These are phyloP conservation scores for Kwoniella botswanensis DNA, from an alignment of 768 basidiomycete species.

Conservation along the genomic window DNA sequence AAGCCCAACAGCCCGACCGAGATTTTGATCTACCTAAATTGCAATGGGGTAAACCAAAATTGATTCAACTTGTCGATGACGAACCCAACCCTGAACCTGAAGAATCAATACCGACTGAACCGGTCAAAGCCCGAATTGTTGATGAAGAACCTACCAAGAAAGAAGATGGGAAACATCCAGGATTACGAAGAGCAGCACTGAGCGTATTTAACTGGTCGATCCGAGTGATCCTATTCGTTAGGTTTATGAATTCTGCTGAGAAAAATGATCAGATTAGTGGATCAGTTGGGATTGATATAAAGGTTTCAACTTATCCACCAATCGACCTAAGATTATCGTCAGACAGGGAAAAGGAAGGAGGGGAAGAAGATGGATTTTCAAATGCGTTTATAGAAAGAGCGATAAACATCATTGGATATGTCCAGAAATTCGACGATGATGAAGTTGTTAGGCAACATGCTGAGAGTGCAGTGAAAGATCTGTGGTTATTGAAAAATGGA, in stretches of 20 bases:
- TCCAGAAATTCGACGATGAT: slow-evolving; percentile 75
- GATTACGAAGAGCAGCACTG: slow-evolving; percentile 82
- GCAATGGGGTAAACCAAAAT: slow-evolving; percentile 45
- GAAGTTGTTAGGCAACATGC: slow-evolving; percentile 75
- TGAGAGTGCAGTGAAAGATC: slow-evolving; percentile 62
- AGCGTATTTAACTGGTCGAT: slow-evolving; percentile 76
- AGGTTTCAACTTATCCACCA: neutral
- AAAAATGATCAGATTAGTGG: neutral
- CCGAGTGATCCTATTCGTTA: slow-evolving; percentile 60
- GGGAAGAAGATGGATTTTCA: neutral
- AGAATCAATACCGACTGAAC: slow-evolving; percentile 4
- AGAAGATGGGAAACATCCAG: slow-evolving; percentile 68
- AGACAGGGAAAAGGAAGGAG: neutral
- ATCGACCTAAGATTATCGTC: neutral
- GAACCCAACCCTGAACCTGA: slow-evolving; percentile 37
- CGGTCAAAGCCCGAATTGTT: slow-evolving; percentile 19
- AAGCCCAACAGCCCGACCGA: neutral
- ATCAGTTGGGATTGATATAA: slow-evolving; percentile 2
- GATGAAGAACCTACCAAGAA: slow-evolving; percentile 31
- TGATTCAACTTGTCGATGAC: slow-evolving; percentile 29
- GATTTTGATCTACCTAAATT: slow-evolving; percentile 62
- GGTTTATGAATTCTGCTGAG: slow-evolving; percentile 58
- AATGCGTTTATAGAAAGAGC: slow-evolving; percentile 62
- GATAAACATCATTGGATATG: slow-evolving; percentile 70
- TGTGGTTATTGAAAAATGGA: slow-evolving; percentile 3